Evolutionary conservation across 345 rosid species (phyloP).

Genomic region (Populus deltoides): DNA sequence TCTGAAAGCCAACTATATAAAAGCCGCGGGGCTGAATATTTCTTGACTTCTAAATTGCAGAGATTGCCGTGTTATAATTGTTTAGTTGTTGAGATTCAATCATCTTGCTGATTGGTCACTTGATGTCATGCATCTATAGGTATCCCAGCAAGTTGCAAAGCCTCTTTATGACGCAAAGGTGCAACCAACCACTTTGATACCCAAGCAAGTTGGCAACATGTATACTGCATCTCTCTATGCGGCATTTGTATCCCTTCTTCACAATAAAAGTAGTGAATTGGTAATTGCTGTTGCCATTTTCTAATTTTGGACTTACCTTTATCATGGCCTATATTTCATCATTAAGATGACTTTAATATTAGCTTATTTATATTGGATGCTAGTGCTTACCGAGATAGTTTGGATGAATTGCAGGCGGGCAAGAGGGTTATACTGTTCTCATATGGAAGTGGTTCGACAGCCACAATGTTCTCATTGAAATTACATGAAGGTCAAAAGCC

Average conservation of each 20-base stretch:
- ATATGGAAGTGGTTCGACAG: constrained; percentile 92
- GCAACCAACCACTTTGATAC: constrained; percentile 81
- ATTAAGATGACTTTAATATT: neutral
- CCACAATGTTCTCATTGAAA: constrained; percentile 85
- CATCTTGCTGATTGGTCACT: constrained; percentile 24
- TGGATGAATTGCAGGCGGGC: constrained; percentile 51
- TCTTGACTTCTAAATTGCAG: neutral
- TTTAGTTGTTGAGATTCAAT: constrained; percentile 1
- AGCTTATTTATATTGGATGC: constrained; percentile 2
- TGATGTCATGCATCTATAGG: constrained; percentile 39
- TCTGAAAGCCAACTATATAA: too few relatives aligned
- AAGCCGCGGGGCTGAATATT: neutral
- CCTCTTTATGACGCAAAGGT: constrained; percentile 81
- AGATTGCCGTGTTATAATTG: neutral
- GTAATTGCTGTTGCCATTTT: constrained; percentile 39
- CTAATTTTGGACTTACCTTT: neutral
- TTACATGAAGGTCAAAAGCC: constrained; percentile 60
- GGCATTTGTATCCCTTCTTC: constrained; percentile 89
- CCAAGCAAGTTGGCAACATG: constrained; percentile 99
- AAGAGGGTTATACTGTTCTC: constrained; percentile 85
- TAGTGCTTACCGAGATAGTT: neutral
- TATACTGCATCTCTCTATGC: constrained; percentile 97
- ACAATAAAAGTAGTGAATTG: constrained; percentile 67
- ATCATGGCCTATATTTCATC: neutral
- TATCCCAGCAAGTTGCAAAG: constrained; percentile 88